Evolutionary conservation across 2,329 filamentous ascomycete genomes (phyloP).

Genomic region (Fusarium subtropicale): DNA sequence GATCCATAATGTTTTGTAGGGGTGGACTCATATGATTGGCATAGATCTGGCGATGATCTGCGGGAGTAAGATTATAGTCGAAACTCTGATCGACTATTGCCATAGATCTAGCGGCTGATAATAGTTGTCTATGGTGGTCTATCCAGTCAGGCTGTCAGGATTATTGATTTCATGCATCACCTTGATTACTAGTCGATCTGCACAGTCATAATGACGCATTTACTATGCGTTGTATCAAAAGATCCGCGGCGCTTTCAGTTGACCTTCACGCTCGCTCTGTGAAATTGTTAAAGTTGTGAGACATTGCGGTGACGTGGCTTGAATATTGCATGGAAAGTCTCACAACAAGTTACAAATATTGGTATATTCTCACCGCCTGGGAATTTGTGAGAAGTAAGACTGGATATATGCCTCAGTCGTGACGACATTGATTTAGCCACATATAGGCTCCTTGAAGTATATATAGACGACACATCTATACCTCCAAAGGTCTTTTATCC

Average conservation of each 20-base stretch:
- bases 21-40: neutral
- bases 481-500: too few relatives aligned
- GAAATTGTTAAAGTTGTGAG: neutral
- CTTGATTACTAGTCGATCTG: neutral
- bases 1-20: neutral
- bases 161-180: neutral
- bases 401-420: neutral
- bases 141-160: neutral
- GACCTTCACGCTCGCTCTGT: accelerated
- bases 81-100: neutral
- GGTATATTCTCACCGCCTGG: neutral
- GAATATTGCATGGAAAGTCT: neutral
- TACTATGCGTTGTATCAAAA: neutral
- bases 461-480: neutral
- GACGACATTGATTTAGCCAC: neutral
- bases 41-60: neutral
- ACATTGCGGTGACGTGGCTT: neutral
- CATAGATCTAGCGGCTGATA: neutral
- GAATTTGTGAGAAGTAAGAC: too few relatives aligned
- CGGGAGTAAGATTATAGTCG: neutral
- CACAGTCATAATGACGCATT: neutral
- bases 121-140: neutral
- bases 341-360: neutral
- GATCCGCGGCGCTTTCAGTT: neutral
- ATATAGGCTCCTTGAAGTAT: neutral